Evolutionary conservation across 176 grass and related monocot species (phyloP).

Genomic region (Carex pumila): DNA sequence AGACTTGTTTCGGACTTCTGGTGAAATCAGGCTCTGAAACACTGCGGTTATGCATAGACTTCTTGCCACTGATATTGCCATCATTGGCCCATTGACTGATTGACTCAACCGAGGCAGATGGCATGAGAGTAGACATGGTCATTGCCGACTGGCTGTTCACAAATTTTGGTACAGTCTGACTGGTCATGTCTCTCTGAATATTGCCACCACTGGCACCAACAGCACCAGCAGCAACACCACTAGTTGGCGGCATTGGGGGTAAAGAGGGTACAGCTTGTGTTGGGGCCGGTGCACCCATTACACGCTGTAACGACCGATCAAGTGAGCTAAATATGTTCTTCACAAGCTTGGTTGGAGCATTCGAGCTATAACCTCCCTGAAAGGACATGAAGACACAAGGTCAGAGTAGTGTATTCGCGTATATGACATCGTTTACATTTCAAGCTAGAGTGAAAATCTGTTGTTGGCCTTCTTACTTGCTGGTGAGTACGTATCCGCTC

Average conservation of each 20-base stretch:
- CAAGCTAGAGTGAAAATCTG: background rate
- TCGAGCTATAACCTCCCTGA: conserved; percentile 87
- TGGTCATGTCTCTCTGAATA: conserved; percentile 44
- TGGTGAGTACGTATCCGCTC: conserved; percentile 86
- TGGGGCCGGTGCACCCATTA: conserved; percentile 80
- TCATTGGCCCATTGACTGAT: conserved; percentile 53
- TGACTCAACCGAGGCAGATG: conserved; percentile 61
- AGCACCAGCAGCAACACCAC: background rate
- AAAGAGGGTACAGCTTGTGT: conserved; percentile 52
- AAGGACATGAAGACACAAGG: background rate
- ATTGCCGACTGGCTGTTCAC: conserved; percentile 75
- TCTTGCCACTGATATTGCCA: conserved; percentile 44
- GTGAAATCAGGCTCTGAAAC: conserved; percentile 95
- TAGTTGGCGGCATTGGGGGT: conserved; percentile 51
- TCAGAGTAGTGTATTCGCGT: conserved; percentile 4
- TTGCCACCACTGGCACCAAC: conserved; percentile 8
- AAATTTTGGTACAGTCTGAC: conserved; percentile 48
- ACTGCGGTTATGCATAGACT: conserved; percentile 67
- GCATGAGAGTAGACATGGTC: conserved; percentile 65
- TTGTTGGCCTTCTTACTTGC: conserved; percentile 50
- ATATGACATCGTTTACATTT: background rate
- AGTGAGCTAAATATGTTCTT: conserved; percentile 81
- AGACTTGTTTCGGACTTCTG: conserved; percentile 77
- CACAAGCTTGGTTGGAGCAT: conserved; percentile 73
- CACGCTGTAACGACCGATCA: conserved; percentile 81